Percentiles rank a stretch among this genome's conserved stretches.
phyloP scores from a whole-genome alignment of 495 filamentous ascomycete species.

The Ascobolus immersus region DNA sequence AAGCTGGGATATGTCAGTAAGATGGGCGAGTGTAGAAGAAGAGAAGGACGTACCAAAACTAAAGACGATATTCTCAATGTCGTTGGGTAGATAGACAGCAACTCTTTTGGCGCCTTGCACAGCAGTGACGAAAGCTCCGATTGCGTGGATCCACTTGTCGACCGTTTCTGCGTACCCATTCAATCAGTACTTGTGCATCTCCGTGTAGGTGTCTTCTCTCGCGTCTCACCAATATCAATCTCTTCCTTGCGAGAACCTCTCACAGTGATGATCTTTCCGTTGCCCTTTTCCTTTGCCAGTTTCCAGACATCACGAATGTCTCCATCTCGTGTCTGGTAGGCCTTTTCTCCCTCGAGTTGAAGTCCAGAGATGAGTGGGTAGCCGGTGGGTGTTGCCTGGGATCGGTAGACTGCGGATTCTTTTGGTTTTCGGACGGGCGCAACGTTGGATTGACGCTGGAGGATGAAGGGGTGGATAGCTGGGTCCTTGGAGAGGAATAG shows the following conservation, averaged over 20 bases:
- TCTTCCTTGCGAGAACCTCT: constrained; percentile 52
- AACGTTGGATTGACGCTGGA: constrained; percentile 56
- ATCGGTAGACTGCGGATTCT: constrained; percentile 61
- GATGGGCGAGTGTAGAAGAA: neutral
- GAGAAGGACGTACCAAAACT: constrained; percentile 32
- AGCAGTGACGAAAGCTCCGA: constrained; percentile 46
- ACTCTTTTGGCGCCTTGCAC: constrained; percentile 45
- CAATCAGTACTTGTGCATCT: constrained; percentile 5
- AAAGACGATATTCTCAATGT: constrained; percentile 53
- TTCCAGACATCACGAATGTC: constrained; percentile 89
- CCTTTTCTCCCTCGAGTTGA: constrained; percentile 53
- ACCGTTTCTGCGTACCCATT: constrained; percentile 29
- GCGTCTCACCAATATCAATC: constrained; percentile 21
- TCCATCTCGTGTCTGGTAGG: constrained; percentile 57
- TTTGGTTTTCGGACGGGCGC: constrained; percentile 58
- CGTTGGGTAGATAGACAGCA: constrained; percentile 81
- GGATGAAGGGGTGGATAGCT: constrained; percentile 72
- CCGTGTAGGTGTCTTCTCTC: neutral
- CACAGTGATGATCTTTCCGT: constrained; percentile 55
- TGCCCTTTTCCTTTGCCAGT: constrained; percentile 33
- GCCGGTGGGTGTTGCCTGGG: constrained; percentile 55
- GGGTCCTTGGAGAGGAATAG: constrained; percentile 40
- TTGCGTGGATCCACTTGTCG: constrained; percentile 63
- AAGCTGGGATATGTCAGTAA: constrained; percentile 20
- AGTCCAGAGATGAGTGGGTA: constrained; percentile 61